A percentile compares a stretch with the other conserved stretches of the same genome.
These are phyloP conservation scores for Candolleomyces aberdarensis DNA, from an alignment of 768 basidiomycete species.

Conservation along the genomic window DNA sequence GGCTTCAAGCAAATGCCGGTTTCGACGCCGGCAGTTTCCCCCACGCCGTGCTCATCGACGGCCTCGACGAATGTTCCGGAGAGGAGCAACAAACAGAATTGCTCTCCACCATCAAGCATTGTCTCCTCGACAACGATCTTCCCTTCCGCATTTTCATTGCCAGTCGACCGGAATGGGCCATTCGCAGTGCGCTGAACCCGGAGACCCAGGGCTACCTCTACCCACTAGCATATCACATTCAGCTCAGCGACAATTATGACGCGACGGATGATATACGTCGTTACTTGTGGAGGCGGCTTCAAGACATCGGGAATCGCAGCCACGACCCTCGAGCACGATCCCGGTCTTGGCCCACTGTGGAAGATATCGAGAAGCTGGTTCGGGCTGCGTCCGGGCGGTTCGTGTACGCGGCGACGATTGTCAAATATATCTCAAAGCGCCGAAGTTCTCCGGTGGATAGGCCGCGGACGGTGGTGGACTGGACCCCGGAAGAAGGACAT, in stretches of 20 bases:
- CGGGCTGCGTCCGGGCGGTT: not conserved
- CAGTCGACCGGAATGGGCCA: not conserved
- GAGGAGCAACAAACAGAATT: not conserved
- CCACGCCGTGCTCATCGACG: not conserved
- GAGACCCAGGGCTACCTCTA: not conserved
- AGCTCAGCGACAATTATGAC: not conserved
- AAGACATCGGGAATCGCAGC: not conserved
- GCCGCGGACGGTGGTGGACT: not conserved
- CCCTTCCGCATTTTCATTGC: not conserved
- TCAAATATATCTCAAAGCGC: not conserved
- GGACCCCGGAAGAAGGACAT: not conserved
- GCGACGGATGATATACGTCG: not conserved
- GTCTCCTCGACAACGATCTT: not conserved
- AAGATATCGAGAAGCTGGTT: not conserved
- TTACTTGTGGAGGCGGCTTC: not conserved
- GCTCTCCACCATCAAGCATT: not conserved
- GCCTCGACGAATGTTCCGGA: not conserved
- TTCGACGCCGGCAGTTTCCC: not conserved
- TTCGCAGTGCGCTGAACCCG: not conserved
- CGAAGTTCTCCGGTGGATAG: not conserved
- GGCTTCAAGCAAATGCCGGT: not conserved
- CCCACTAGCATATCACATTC: not conserved
- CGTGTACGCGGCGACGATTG: constrained; percentile 2
- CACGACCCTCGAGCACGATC: not conserved
- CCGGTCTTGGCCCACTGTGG: not conserved